Conservation (phyloP, 371 early-diverging fungal species). For the Phascolomyces articulosus region DNA sequence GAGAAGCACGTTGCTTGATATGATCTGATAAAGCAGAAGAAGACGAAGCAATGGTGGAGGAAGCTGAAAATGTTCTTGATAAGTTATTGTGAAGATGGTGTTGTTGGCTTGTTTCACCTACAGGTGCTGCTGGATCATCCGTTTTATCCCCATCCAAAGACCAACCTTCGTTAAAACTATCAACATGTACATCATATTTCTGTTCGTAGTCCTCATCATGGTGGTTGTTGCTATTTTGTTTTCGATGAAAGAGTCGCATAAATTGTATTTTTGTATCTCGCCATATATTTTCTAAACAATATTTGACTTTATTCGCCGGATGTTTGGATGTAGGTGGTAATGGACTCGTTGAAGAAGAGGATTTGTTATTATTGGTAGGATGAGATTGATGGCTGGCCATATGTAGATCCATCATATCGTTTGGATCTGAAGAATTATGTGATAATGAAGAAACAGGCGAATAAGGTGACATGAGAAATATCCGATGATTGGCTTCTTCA, state of each 20-base stretch:
- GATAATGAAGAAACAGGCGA: not conserved
- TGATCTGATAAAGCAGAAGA: not conserved
- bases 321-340: not conserved
- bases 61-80: too few relatives aligned
- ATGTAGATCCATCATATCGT: not conserved
- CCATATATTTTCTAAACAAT: not conserved
- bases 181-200: too few relatives aligned
- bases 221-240: slow-evolving; percentile 2
- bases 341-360: too few relatives aligned
- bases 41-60: not conserved
- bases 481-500: slow-evolving; percentile 30
- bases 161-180: not conserved
- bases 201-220: not conserved
- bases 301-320: slow-evolving; percentile 1
- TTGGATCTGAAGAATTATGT: not conserved
- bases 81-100: not conserved
- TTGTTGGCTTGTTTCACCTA: too few relatives aligned
- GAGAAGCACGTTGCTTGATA: slow-evolving; percentile 7
- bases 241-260: slow-evolving; percentile 6
- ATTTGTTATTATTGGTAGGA: not conserved
- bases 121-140: too few relatives aligned
- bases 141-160: slow-evolving; percentile 3
- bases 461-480: slow-evolving; percentile 18
- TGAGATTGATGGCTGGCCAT: not conserved
- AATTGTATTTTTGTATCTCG: slow-evolving; percentile 3